Conservation (phyloP, 768 basidiomycete genomes). For the Kwoniella dejecticola region DNA sequence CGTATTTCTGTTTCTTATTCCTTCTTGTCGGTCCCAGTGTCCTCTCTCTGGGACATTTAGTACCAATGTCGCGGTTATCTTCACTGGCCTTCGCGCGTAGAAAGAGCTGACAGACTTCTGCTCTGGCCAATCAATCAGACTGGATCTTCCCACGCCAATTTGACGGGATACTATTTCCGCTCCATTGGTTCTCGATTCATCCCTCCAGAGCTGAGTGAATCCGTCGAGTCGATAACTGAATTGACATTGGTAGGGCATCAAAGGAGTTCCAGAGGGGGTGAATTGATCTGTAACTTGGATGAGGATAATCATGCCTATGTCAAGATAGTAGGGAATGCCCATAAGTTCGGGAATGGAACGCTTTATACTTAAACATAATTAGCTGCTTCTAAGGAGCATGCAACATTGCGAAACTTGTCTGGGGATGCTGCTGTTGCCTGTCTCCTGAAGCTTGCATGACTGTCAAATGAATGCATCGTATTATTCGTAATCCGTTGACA, state of each 20-base stretch:
- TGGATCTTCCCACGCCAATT: constrained; percentile 35
- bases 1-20: neutral
- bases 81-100: too few species aligned
- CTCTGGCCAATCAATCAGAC: constrained; percentile 31
- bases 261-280: constrained; percentile 31
- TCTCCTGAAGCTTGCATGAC: too few species aligned
- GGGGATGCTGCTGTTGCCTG: too few species aligned
- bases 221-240: neutral
- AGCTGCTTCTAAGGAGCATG: neutral
- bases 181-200: constrained; percentile 12
- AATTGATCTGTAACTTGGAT: constrained; percentile 20
- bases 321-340: constrained; percentile 17
- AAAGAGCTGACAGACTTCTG: too few species aligned
- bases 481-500: too few species aligned
- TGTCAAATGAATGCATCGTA: too few species aligned
- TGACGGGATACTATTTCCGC: constrained; percentile 36
- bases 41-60: too few species aligned
- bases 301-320: constrained; percentile 12
- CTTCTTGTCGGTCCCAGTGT: too few species aligned
- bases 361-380: constrained; percentile 1
- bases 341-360: constrained; percentile 17
- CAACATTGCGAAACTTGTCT: too few species aligned
- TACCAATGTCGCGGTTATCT: too few species aligned
- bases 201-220: neutral
- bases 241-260: constrained; percentile 14